Percentiles rank a stretch among this genome's conserved stretches.
Conservation (phyloP, 2,329 filamentous ascomycete species). For the Plectosphaerella cucumerina region DNA sequence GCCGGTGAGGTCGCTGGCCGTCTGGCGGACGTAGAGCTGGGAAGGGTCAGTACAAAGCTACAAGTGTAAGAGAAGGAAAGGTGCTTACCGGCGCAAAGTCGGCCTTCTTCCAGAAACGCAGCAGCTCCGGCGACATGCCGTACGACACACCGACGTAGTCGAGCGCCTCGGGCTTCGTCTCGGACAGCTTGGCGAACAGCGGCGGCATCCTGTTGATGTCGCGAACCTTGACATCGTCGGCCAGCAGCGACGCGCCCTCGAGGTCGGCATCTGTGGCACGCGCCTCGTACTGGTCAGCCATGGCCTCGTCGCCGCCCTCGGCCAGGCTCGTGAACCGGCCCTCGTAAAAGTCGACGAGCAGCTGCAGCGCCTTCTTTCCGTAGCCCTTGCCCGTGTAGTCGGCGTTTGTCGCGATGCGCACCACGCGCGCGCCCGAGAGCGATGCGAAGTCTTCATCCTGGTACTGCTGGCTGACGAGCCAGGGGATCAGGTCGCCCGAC, state of each 20-base stretch:
- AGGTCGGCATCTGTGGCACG: conserved; percentile 81
- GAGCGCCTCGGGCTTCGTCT: conserved; percentile 72
- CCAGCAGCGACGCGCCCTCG: conserved; percentile 67
- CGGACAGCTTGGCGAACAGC: conserved; percentile 81
- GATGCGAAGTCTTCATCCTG: conserved; percentile 96
- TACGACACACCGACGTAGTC: conserved; percentile 97
- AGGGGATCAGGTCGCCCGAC: conserved; percentile 90
- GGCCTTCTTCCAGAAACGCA: conserved; percentile 95
- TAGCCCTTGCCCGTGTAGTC: conserved; percentile 93
- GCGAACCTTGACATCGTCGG: conserved; percentile 84
- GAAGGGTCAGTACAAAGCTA: background rate
- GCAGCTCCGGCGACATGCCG: conserved; percentile 78
- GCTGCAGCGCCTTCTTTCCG: conserved; percentile 79
- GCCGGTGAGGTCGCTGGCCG: conserved; percentile 90
- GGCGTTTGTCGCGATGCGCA: conserved; percentile 93
- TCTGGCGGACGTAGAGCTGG: conserved; percentile 77
- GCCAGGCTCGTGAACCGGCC: conserved; percentile 84
- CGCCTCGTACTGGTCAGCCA: conserved; percentile 58
- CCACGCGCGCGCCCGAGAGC: conserved; percentile 85
- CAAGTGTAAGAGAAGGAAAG: background rate
- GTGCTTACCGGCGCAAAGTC: conserved; percentile 69
- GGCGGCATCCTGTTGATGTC: conserved; percentile 92
- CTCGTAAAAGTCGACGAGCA: conserved; percentile 90
- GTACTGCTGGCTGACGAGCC: conserved; percentile 96
- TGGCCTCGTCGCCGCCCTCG: conserved; percentile 57